Conservation (phyloP, 108 stramenopile species). For the Discostella pseudostelligera region DNA sequence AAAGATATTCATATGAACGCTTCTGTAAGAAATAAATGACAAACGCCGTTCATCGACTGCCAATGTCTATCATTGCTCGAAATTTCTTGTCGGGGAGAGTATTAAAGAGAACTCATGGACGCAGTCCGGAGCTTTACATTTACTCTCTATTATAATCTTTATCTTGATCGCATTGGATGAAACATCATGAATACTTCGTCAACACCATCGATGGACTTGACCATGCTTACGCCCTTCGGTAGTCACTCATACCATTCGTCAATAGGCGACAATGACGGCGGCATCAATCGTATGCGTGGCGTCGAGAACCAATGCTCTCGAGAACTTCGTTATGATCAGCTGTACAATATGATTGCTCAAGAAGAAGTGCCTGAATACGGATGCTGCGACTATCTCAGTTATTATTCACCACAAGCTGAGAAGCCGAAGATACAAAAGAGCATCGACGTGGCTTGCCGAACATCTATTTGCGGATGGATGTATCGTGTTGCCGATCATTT, state of each 20-base stretch:
- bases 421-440: slow-evolving; percentile 7
- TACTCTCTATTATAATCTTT: no score
- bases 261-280: neutral
- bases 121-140: no score
- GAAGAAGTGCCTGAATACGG: slow-evolving; percentile 28
- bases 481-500: slow-evolving; percentile 86
- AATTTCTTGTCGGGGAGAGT: no score
- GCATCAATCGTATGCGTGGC: neutral
- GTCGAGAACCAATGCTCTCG: neutral
- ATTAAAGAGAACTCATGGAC: no score
- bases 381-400: slow-evolving; percentile 36
- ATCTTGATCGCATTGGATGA: no score
- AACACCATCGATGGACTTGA: slow-evolving; percentile 6
- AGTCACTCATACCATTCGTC: slow-evolving; percentile 4
- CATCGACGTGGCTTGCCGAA: slow-evolving; percentile 65
- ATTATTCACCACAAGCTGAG: slow-evolving; percentile 8
- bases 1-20: no score
- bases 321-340: slow-evolving; percentile 20
- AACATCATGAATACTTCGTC: neutral
- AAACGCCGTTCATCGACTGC: no score
- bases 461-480: slow-evolving; percentile 83
- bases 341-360: slow-evolving; percentile 34
- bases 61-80: no score
- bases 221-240: slow-evolving; percentile 1
- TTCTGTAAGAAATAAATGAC: no score